A percentile compares a stretch with the other conserved stretches of the same genome.
Evolutionary conservation across 2,329 filamentous ascomycete genomes (phyloP).

Genomic region (Fusarium keratoplasticum): DNA sequence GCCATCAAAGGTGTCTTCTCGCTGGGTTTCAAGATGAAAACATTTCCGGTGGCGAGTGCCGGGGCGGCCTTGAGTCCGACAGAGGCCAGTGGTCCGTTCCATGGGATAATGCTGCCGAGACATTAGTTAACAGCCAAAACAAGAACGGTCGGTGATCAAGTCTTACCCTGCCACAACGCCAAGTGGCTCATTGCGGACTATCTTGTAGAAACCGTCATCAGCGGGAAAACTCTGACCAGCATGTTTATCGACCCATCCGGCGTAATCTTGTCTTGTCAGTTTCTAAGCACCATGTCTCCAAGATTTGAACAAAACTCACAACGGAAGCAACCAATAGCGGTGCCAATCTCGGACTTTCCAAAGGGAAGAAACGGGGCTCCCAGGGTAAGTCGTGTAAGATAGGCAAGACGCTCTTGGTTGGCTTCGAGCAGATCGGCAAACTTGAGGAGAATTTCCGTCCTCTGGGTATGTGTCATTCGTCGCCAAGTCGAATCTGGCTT

Average conservation of each 20-base stretch:
- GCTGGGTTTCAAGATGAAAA: conserved; percentile 57
- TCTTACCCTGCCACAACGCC: conserved; percentile 24
- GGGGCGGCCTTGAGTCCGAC: conserved; percentile 53
- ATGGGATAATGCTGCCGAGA: conserved; percentile 50
- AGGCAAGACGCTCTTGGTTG: conserved; percentile 49
- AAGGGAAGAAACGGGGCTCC: conserved; percentile 58
- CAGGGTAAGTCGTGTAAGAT: conserved; percentile 58
- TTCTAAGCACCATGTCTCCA: conserved; percentile 10
- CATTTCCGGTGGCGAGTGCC: conserved; percentile 58
- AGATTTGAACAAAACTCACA: neutral
- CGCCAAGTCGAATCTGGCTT: conserved; percentile 50
- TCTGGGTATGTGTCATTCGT: conserved; percentile 49
- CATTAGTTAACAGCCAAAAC: neutral
- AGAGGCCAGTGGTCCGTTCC: conserved; percentile 52
- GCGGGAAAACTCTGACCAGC: conserved; percentile 41
- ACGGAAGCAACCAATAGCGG: neutral
- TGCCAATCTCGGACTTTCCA: conserved; percentile 55
- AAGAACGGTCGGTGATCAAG: neutral
- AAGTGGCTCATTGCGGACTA: conserved; percentile 42
- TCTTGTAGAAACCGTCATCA: conserved; percentile 33
- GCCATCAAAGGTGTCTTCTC: conserved; percentile 54
- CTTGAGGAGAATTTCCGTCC: conserved; percentile 55
- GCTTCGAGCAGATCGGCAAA: conserved; percentile 57
- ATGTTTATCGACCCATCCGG: conserved; percentile 41
- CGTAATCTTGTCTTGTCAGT: conserved; percentile 45